These are phyloP conservation scores for Ephemerocybe angulata DNA, from an alignment of 768 basidiomycete species.

Conservation along the genomic window DNA sequence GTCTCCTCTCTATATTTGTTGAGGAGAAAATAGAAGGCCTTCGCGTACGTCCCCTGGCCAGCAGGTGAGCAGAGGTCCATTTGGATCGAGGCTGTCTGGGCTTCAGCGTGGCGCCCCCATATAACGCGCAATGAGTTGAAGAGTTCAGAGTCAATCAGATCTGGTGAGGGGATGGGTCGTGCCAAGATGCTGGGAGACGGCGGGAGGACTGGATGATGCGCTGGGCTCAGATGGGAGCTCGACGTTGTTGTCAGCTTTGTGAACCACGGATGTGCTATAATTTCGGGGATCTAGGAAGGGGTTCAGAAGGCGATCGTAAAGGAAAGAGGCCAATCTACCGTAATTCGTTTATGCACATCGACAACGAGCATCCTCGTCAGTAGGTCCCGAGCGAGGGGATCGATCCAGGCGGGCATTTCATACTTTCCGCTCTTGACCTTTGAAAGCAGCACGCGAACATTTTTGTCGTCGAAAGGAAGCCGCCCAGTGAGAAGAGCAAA, in stretches of 20 bases:
- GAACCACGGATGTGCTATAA: constrained; percentile 85
- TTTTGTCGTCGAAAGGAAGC: constrained; percentile 93
- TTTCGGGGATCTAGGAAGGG: constrained; percentile 72
- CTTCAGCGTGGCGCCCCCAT: constrained; percentile 73
- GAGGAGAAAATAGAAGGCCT: constrained; percentile 87
- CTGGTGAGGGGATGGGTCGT: constrained; percentile 61
- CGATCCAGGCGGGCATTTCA: constrained; percentile 76
- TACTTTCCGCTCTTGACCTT: constrained; percentile 89
- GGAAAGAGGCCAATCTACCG: constrained; percentile 45
- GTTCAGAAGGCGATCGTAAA: background rate
- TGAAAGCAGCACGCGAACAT: constrained; percentile 66
- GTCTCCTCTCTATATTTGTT: constrained; percentile 67
- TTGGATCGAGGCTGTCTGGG: constrained; percentile 49
- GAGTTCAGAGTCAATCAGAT: constrained; percentile 72
- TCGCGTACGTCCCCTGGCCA: constrained; percentile 71
- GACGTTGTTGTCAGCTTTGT: constrained; percentile 42
- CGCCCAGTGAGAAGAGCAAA: constrained; percentile 86
- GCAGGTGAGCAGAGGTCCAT: constrained; percentile 66
- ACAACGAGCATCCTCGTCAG: constrained; percentile 86
- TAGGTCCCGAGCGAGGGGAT: constrained; percentile 81
- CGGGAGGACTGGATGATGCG: constrained; percentile 41
- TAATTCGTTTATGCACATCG: constrained; percentile 74
- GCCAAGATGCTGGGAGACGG: constrained; percentile 69
- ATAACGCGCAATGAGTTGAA: constrained; percentile 77
- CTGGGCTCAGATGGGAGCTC: constrained; percentile 15